Evolutionary conservation across 2,329 filamentous ascomycete genomes (phyloP).

Genomic region (Fusarium virguliforme): DNA sequence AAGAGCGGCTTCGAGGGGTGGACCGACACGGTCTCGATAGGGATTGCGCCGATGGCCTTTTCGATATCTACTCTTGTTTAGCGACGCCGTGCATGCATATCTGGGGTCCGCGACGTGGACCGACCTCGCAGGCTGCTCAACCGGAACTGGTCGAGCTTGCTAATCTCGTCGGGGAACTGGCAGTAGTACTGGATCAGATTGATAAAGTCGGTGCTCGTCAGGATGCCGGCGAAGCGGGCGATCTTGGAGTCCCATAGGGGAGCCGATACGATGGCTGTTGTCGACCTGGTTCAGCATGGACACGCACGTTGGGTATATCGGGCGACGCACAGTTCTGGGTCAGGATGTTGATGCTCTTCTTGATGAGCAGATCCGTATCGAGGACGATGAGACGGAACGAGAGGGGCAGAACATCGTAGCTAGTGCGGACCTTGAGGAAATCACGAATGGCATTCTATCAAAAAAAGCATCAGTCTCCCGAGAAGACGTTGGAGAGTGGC

Average conservation of each 20-base stretch:
- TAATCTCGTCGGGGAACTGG: constrained; percentile 92
- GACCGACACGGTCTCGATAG: constrained; percentile 96
- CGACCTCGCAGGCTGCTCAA: constrained; percentile 91
- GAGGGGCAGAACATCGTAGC: constrained; percentile 96
- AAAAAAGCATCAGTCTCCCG: constrained; percentile 31
- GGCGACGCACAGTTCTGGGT: constrained; percentile 86
- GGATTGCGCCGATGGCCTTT: constrained; percentile 89
- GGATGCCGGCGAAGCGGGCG: constrained; percentile 91
- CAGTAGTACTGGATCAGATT: constrained; percentile 99
- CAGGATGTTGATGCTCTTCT: constrained; percentile 96
- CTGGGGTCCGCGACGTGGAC: constrained; percentile 1
- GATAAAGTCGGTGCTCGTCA: constrained; percentile 98
- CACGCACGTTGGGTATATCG: constrained; percentile 19
- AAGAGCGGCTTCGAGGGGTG: constrained; percentile 92
- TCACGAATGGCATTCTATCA: constrained; percentile 88
- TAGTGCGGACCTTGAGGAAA: constrained; percentile 95
- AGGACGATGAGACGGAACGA: constrained; percentile 97
- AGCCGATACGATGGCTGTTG: constrained; percentile 92
- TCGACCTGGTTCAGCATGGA: constrained; percentile 38
- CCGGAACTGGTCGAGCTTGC: constrained; percentile 93
- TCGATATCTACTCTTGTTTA: constrained; percentile 81
- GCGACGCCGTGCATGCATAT: constrained; percentile 24
- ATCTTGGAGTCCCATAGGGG: constrained; percentile 96
- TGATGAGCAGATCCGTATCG: constrained; percentile 94
- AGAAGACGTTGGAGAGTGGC: too few relatives aligned